A percentile compares a stretch with the other conserved stretches of the same genome.
Evolutionary conservation across 1,284 basidiomycete species (phyloP).

Genomic region (Laetiporus sulphureus): DNA sequence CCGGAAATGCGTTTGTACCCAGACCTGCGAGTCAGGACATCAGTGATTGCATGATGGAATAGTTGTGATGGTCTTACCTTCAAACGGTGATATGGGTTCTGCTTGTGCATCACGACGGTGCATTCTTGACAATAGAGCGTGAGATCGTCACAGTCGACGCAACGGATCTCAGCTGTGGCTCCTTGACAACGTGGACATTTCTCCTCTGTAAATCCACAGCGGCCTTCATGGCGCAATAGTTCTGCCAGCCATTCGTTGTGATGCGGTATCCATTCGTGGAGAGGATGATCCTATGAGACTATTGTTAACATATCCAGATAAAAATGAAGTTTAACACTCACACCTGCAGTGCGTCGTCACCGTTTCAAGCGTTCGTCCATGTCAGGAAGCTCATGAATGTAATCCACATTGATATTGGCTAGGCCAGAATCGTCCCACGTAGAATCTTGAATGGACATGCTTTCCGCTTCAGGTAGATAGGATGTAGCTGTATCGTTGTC

Average conservation of each 20-base stretch:
- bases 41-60: background rate
- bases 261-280: constrained; percentile 6
- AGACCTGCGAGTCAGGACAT: background rate
- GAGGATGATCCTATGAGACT: constrained; percentile 7
- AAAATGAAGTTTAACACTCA: too few species aligned
- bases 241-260: constrained; percentile 2
- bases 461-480: too few species aligned
- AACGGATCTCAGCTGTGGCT: background rate
- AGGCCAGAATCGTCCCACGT: too few species aligned
- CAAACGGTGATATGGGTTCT: constrained; percentile 9
- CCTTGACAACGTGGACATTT: background rate
- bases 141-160: constrained; percentile 9
- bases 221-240: constrained; percentile 5
- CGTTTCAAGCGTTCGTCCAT: too few species aligned
- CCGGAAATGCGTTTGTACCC: constrained; percentile 2
- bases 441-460: too few species aligned
- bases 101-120: background rate
- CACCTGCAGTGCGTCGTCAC: too few species aligned
- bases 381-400: too few species aligned
- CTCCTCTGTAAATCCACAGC: background rate
- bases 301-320: too few species aligned
- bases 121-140: constrained; percentile 6
- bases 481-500: too few species aligned
- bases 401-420: too few species aligned
- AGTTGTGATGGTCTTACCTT: constrained; percentile 6